These are phyloP conservation scores for Podospora bellae-mahoneyi DNA, from an alignment of 495 filamentous ascomycete genomes.

Conservation along the genomic window DNA sequence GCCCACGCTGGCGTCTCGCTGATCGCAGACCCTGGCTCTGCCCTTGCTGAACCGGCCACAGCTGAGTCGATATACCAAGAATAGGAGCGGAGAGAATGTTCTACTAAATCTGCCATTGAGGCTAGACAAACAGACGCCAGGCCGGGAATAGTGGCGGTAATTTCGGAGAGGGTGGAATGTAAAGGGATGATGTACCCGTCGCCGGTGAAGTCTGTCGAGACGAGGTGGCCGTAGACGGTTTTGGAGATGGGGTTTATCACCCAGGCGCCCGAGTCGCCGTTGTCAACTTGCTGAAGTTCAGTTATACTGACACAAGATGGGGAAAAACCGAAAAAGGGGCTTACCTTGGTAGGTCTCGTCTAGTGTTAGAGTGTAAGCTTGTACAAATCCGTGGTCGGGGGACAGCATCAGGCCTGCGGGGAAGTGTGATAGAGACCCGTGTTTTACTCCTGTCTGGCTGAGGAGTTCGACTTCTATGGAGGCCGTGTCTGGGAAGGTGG, in stretches of 20 bases:
- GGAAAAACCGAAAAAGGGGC: neutral
- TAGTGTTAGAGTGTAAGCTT: conserved; percentile 17
- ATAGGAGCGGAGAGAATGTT: too few relatives aligned
- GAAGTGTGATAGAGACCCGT: conserved; percentile 17
- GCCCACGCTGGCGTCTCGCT: too few relatives aligned
- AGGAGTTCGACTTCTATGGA: conserved; percentile 17
- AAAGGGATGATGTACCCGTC: conserved; percentile 30
- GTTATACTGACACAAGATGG: neutral
- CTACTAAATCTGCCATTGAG: too few relatives aligned
- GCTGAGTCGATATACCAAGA: too few relatives aligned
- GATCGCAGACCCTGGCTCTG: too few relatives aligned
- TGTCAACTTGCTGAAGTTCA: conserved; percentile 9
- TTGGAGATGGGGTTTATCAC: conserved; percentile 24
- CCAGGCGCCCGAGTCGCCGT: conserved; percentile 34
- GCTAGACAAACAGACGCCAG: too few relatives aligned
- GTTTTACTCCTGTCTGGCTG: neutral
- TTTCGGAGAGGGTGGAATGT: conserved; percentile 23
- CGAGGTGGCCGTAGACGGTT: conserved; percentile 28
- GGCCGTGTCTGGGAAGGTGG: conserved; percentile 10
- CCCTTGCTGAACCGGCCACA: too few relatives aligned
- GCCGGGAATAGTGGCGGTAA: conserved; percentile 10
- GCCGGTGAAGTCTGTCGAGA: conserved; percentile 28
- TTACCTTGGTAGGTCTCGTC: conserved; percentile 10
- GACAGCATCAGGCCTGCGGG: conserved; percentile 18
- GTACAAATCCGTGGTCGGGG: conserved; percentile 11